A percentile compares a stretch with the other conserved stretches of the same genome.
phyloP scores from a whole-genome alignment of 2,329 filamentous ascomycete genomes.

The Fusarium sarcochroum region DNA sequence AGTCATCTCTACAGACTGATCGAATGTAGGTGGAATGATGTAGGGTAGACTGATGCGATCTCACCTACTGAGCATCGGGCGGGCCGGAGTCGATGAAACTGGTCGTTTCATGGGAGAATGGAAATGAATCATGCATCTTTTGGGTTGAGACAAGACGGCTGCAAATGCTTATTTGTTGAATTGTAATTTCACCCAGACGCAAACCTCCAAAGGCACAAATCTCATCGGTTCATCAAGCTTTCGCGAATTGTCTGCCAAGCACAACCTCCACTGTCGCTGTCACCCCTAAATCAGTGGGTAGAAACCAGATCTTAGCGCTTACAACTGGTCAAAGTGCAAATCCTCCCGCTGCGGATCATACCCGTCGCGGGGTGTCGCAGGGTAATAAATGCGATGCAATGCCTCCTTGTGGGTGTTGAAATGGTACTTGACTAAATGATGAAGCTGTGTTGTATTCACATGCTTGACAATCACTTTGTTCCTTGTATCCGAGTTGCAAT shows the following conservation, averaged over 20 bases:
- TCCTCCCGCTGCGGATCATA: slow-evolving; percentile 1
- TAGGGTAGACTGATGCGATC: neutral
- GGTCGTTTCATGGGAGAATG: slow-evolving; percentile 1
- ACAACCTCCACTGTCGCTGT: neutral
- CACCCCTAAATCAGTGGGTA: slow-evolving; percentile 6
- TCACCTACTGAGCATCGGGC: no score
- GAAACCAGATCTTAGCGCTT: slow-evolving; percentile 1
- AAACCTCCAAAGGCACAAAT: no score
- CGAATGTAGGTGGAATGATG: neutral
- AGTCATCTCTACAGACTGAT: neutral
- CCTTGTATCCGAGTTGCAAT: neutral
- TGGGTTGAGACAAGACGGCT: neutral
- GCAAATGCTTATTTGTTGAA: neutral
- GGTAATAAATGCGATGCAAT: neutral
- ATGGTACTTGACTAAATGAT: neutral
- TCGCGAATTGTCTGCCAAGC: neutral
- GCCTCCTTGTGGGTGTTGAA: neutral
- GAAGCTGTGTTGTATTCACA: neutral
- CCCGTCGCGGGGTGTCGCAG: neutral
- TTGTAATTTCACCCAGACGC: neutral
- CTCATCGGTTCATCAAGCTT: no score
- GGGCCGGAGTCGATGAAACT: slow-evolving; percentile 1
- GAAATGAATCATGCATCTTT: slow-evolving; percentile 19
- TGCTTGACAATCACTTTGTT: no score
- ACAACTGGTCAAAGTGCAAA: slow-evolving; percentile 23